Evolutionary conservation across 768 basidiomycete genomes (phyloP), one percentile per base, ranked within the genome.

Genomic region (Boletus vermiculosoides): DNA sequence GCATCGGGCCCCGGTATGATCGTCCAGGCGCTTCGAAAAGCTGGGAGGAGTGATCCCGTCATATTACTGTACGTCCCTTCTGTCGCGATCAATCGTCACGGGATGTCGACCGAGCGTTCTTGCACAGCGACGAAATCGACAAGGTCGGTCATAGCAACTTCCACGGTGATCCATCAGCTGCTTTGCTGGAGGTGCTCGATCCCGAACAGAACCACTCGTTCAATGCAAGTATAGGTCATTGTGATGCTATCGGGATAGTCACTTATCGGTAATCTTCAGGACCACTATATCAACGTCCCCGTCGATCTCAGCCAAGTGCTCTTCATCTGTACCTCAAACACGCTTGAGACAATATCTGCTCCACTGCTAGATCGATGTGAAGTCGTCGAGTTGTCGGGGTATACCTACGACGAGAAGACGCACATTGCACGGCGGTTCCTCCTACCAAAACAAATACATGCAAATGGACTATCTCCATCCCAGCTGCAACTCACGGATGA

Each of bases 281-380:
- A 97, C 71, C 94, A 97, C 73, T 96, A 93, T 66, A 82, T 94
- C 67, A 92, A 94, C 58, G 86, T 91, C 11, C 92, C 92, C 2
- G 82, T 95, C 51, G 92, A 95, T 63, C 80, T 96, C 49, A 89
- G 87, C 53, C 92, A 91, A 66, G 85, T 95, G 15, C 77, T 96
- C 20, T 96, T 97, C 72, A 90, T 97, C 59, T 95, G 93, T 63
- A 96, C 95, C 0, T 90, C 94, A 34, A 97, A 97, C 69, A 81
- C 87, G 0, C 82, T 95, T 12, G 92, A 94, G 39, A 93, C 92
- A 0, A 96, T 97, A 58, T 87, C 91, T 5, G 83, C 87, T 0
- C 93, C 95, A 0, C 78, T 98, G 2, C 74, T 95, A 10, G 94
- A 97, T 71, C 85, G 95, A 40, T 94, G 93, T 66, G 94, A 98